Evolutionary conservation across 305 asterid species (phyloP), one percentile per base, ranked within the genome.

Genomic region (Fraxinus sp.): DNA sequence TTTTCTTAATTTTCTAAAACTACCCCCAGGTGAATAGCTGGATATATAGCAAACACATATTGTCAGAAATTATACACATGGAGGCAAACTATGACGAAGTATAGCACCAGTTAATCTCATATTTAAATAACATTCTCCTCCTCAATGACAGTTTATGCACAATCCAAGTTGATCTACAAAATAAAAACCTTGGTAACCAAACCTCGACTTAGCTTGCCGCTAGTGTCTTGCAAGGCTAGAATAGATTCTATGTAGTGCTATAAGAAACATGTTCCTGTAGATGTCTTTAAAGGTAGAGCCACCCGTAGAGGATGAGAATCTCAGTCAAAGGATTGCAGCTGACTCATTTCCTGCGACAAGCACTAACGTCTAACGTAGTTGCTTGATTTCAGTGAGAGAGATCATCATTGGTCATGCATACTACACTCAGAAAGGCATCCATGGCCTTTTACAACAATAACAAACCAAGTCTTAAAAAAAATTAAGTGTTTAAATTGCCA

Each of bases 191-290:
- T 2, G 46, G 62, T 73, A 81, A 80, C 86, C 89, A 41, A 89
- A 94, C 97, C 98, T 94, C 88, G 89, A 11, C 83, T 90, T 35
- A 88, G 88, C 80, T 77, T 82, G 84, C 93, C 89, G 88, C 98
- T 94, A 41, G 95, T 90, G 79, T 92, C 97, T 91, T 94, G 97
- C 81, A 94, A 87, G 88, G 97, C 97, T 87, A 96, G 90, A 84
- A 94, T 92, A 85, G 93, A 92, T 84, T 96, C 97, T 79, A 94
- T 91, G 82, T 94, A 93, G 84, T 90, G 95, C 85, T 92, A 97
- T 86, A 96, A 87, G 89, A 92, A 96, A 87, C 98, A 96, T 78
- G 95, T 91, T 80, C 98, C 95, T 8, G 96, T 91, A 68, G 93
- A 90, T 30, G 97, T 86, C 83, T 96, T 98, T 73, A 86, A 39